Base-by-base conservation (phyloP, 2,329 filamentous ascomycete genomes). In the Aspergillus tubingensis region DNA sequence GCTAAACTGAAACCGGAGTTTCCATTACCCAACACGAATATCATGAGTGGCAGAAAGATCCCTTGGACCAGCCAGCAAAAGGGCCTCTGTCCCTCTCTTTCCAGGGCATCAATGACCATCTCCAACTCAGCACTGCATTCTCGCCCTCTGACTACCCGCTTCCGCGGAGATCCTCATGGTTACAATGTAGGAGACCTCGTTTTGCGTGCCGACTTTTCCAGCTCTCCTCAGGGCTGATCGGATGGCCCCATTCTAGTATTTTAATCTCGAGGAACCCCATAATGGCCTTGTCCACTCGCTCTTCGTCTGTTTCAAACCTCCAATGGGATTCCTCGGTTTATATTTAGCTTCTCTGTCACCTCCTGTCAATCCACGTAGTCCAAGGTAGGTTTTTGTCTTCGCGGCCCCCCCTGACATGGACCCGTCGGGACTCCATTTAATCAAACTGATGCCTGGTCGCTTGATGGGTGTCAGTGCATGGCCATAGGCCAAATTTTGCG, bases 1-100 rank as follows among this genome's bases (percentile, higher is more conserved):
- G 53, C 72, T 74, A 75, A 67, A 47, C 62, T 67, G 8, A 23
- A 68, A 56, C 2, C 15, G 67, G 68, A 64, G 49, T 75, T 75
- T 74, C 66, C 67, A 65, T 76, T 76, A 76, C 72, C 63, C 67
- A 74, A 76, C 64, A 48, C 63, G 74, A 75, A 71, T 55, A 27
- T 54, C 50, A 51, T 76, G 70, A 74, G 57, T 75, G 74, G 74
- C 59, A 68, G 68, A 30, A 25, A 21, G 39, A 3, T 21, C 17
- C 25, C 52, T 44, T 41, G 15, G 25, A 19, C 49, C 27, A n/a
- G 32, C 10, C 19, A 23, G 13, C 51, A 13, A 52, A 52, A 50
- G 47, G 27, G 8, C 32, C 10, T 36, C 10, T 36, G 11, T 36
- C 7, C 23, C 47, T 19, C 25, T 17, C 23, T 32, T 27, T 50